Evolutionary conservation across 2,329 filamentous ascomycete genomes (phyloP), one percentile per base, ranked within the genome.

Genomic region (Podosphaera aphanis): DNA sequence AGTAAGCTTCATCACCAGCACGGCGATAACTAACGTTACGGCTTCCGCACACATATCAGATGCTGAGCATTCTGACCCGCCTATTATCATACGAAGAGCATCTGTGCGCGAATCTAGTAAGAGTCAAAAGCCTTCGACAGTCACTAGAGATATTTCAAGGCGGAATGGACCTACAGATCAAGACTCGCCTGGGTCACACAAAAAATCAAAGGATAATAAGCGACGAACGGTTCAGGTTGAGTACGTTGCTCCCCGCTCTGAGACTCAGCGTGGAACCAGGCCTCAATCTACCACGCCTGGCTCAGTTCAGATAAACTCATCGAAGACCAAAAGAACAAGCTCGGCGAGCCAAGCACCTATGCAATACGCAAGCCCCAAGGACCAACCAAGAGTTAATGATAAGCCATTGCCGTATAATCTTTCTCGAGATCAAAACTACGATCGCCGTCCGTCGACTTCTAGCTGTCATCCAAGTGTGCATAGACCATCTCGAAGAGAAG

Each of bases 1-100:
- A 43, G 88, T 98, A 43, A 83, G 86, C 57, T 86, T 94, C 60
- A 94, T 98, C 58, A 95, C 90, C 19, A 95, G 90, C 63, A 88
- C 79, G 58, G 93, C 85, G 3, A 94, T 88, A 7, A 83, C 81
- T 45, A 77, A 83, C 10, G 76, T 73, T 43, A 86, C 95, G 55
- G 86, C 92, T 54, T 77, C 84, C 53, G 83, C 84, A 54, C 77
- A 82, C 1, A 72, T 83, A 8, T 67, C 74, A 19, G 60, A 65
- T 0, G 67, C 71, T 29, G 73, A 75, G 16, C 62, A 63, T 5
- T 60, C 58, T 5, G 72, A 88, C 49, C 64, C 67, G 1, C 73
- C 76, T 0, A 62, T 69, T 47, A 70, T 93, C 40, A 75, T 74
- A n/a, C 76, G 88, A 55, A 94, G 86, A 62, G 80, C 85, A 21